phyloP scores from a whole-genome alignment of 2,329 filamentous ascomycete genomes.

The Penicillium hesseltinei region DNA sequence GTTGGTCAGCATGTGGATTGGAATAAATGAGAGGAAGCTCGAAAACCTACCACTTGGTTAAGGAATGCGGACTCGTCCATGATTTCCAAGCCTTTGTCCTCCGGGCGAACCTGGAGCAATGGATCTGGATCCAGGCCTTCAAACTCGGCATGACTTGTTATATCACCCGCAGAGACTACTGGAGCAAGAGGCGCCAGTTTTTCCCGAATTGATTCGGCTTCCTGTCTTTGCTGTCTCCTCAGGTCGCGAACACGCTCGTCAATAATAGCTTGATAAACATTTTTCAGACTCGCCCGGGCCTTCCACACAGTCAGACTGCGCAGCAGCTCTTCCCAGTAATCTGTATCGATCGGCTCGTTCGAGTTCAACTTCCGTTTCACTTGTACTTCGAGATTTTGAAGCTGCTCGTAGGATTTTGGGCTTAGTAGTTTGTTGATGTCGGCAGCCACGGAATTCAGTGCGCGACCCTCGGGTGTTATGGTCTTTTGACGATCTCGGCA shows the following conservation, averaged over 20 bases:
- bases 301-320: slow-evolving; percentile 86
- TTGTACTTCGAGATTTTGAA: slow-evolving; percentile 83
- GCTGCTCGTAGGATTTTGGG: slow-evolving; percentile 80
- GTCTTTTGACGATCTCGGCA: slow-evolving; percentile 73
- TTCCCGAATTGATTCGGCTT: slow-evolving; percentile 57
- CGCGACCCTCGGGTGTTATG: slow-evolving; percentile 66
- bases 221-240: slow-evolving; percentile 64
- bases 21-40: not conserved
- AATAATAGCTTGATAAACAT: slow-evolving; percentile 73
- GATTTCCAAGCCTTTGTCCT: slow-evolving; percentile 61
- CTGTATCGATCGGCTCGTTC: slow-evolving; percentile 88
- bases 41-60: slow-evolving; percentile 51
- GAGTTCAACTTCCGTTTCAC: slow-evolving; percentile 82
- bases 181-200: slow-evolving; percentile 54
- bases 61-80: slow-evolving; percentile 60
- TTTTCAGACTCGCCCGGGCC: slow-evolving; percentile 78
- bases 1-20: slow-evolving; percentile 12
- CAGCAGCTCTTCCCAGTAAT: slow-evolving; percentile 95
- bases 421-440: slow-evolving; percentile 86
- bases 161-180: slow-evolving; percentile 22
- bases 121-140: slow-evolving; percentile 63
- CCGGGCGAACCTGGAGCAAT: slow-evolving; percentile 60
- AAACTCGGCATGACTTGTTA: slow-evolving; percentile 37
- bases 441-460: slow-evolving; percentile 75
- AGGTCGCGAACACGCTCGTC: slow-evolving; percentile 66